These are phyloP conservation scores for Akanthomyces lecanii DNA, from an alignment of 2,329 filamentous ascomycete species.

Conservation along the genomic window DNA sequence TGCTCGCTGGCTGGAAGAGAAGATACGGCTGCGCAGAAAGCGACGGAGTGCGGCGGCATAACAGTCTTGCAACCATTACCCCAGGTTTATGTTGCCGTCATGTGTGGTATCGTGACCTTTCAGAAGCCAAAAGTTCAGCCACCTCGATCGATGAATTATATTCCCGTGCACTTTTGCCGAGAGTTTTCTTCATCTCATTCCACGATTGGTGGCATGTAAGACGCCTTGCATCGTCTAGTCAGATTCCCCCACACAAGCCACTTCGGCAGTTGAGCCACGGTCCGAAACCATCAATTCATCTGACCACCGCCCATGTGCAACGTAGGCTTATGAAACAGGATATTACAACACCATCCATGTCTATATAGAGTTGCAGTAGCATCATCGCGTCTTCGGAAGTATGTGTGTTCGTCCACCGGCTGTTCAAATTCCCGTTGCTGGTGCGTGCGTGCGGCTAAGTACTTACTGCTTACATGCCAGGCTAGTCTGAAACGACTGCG, in stretches of 20 bases:
- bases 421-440: not conserved
- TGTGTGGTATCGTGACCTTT: not conserved
- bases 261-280: not conserved
- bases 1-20: conserved; percentile 42
- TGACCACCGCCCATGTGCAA: not conserved
- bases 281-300: not conserved
- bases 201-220: not conserved
- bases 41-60: not conserved
- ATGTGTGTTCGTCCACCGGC: not conserved
- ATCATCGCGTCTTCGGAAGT: not conserved
- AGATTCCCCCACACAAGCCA: not conserved
- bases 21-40: conserved; percentile 9
- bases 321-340: not conserved
- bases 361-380: not conserved
- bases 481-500: not conserved
- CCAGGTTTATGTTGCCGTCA: not conserved
- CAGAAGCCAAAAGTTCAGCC: not conserved
- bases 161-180: not conserved
- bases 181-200: not conserved
- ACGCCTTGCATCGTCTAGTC: not conserved
- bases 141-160: not conserved
- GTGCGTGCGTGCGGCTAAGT: not conserved
- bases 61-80: not conserved
- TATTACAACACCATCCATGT: not conserved
- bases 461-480: not conserved